Base-by-base conservation (phyloP, 2,329 filamentous ascomycete genomes). In the Xylaria sp. region DNA sequence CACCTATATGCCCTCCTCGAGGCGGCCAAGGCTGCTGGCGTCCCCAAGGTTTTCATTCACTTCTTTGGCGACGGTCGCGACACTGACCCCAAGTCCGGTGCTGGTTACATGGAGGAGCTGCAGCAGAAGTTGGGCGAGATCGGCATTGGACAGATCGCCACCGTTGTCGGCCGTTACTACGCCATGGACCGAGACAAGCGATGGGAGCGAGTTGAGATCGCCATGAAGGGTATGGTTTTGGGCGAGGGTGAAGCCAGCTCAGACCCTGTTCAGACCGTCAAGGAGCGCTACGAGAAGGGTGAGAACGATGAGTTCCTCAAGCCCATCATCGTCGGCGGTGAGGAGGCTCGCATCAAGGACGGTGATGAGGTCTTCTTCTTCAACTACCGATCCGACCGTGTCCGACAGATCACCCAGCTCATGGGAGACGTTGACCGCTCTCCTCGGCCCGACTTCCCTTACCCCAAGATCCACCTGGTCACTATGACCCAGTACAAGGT, bases 161-260 rank as follows among this genome's bases (percentile, higher is more conserved):
- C 94, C 44, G 84, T 97, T 52, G 93, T 97, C 62, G 94, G 94
- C 62, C 87, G 93, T 68, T 99, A 97, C 86, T 99, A 90, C 76
- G 91, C 92, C 77, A 99, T 99, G 94, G 94, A 99, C 81, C 92
- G 94, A 68, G 94, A 99, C 76, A 97, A 97, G 91, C 87, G 94
- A 75, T 99, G 94, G 94, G 94, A 99, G 73, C 85, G 94, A 73
- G 82, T 96, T 67, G 91, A 97, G 80, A 71, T 96, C 68, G 94
- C 89, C 67, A 80, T 99, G 74, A 93, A 94, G 78, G 94, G 91
- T 61, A 74, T 99, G 69, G 79, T 96, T 51, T 80, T 84, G 10
- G 93, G 94, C 61, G 91, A 97, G 76, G 94, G 94, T 61, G 92
- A 97, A 76, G 84, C 87, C 61, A 90, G 86, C 75, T 84, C 82